Evolutionary conservation across 2,329 filamentous ascomycete species (phyloP).

Genomic region (Drechslerella coelobrocha): DNA sequence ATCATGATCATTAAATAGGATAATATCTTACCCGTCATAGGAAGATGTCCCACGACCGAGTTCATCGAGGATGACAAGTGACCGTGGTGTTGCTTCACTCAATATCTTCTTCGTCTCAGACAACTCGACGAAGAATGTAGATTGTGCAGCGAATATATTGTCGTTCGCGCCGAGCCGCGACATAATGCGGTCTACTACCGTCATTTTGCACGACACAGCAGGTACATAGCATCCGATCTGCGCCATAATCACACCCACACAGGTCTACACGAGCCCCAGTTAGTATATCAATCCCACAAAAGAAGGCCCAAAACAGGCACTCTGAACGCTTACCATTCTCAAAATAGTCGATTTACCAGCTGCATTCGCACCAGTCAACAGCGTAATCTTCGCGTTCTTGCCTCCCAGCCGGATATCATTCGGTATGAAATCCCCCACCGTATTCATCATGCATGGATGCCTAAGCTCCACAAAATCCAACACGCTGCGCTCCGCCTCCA

Average conservation of each 20-base stretch:
- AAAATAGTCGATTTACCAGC: constrained; percentile 96
- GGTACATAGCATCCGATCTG: constrained; percentile 95
- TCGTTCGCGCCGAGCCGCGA: constrained; percentile 95
- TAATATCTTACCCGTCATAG: constrained; percentile 70
- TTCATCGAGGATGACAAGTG: constrained; percentile 94
- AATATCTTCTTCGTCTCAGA: constrained; percentile 98
- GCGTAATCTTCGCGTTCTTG: constrained; percentile 77
- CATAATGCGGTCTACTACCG: constrained; percentile 97
- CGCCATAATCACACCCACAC: constrained; percentile 94
- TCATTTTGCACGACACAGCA: constrained; percentile 79
- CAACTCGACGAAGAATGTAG: constrained; percentile 96
- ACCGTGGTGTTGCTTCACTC: constrained; percentile 88
- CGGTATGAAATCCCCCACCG: constrained; percentile 91
- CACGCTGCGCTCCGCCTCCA: constrained; percentile 81
- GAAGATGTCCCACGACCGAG: constrained; percentile 92
- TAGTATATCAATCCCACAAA: not conserved
- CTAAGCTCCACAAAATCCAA: constrained; percentile 92
- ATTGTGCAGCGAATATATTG: constrained; percentile 98
- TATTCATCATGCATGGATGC: constrained; percentile 86
- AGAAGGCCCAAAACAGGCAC: constrained; percentile 45
- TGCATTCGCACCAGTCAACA: constrained; percentile 94
- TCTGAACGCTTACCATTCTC: constrained; percentile 76
- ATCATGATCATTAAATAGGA: not conserved
- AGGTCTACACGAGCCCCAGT: constrained; percentile 67
- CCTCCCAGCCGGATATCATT: constrained; percentile 92